Base-by-base conservation (phyloP, 768 basidiomycete species). In the Lenzites betulinus region DNA sequence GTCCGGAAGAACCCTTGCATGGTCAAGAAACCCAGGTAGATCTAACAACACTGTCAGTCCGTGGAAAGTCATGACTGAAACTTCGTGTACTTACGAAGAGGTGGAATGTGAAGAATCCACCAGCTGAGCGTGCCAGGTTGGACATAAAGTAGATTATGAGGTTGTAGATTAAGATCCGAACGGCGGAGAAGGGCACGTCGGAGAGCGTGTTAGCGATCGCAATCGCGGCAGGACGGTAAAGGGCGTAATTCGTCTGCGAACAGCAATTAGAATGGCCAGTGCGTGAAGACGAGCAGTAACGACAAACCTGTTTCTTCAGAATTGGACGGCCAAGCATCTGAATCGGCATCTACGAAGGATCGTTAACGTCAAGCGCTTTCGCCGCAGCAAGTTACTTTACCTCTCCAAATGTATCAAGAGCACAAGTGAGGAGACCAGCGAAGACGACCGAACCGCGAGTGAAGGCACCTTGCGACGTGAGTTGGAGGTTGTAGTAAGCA, bases 1-100 rank as follows among this genome's bases (percentile, higher is more conserved):
- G 85, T 85, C 41, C 92, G 78, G 84, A 95, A 96, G 79, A 94
- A 91, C 0, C 86, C 89, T 73, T 91, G 89, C 85, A 94, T 88
- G 23, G 84, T 72, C 52, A 93, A 76, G 71, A 83, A 91, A 1
- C 84, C 81, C 25, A 83, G 20, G 61, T 88, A 89, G 51, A 80
- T 79, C 70, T 71, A 42, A 12, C 43, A 2, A 15, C n/a, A n/a
- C 16, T 20, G n/a, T 20, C 28, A 49, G 13, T 16, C 47, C 33
- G 7, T 12, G 15, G 3, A 8, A 7, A 3, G 8, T 16, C 6
- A 16, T 20, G 15, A 42, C 41, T 42, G 7, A 16, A 4, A 42
- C 22, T 43, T 18, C 33, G 0, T 22, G 22, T 2, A 67, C 70
- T 62, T 42, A 69, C 70, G 73, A 89, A 80, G 22, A 94, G 73